Conservation (phyloP, 2,329 filamentous ascomycete species). For the Colletotrichum salicis region DNA sequence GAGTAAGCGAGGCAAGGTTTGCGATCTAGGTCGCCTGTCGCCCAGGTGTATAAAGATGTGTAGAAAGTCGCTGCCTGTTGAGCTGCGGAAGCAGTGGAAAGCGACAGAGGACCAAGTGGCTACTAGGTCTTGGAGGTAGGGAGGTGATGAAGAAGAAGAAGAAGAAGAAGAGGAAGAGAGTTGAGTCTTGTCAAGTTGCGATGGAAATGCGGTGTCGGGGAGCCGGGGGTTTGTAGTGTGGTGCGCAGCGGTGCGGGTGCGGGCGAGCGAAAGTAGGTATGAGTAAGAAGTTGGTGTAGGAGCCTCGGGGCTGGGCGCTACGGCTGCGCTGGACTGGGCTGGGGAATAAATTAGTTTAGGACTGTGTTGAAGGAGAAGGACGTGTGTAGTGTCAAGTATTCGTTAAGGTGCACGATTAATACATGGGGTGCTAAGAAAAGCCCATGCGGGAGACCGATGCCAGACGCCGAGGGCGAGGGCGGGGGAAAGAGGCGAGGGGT, state of each 20-base stretch:
- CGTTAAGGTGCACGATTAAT: conserved; percentile 1
- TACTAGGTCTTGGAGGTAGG: conserved; percentile 3
- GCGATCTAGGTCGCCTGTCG: conserved; percentile 1
- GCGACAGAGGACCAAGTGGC: conserved; percentile 3
- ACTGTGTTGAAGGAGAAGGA: conserved; percentile 17
- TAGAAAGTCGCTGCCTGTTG: conserved; percentile 10
- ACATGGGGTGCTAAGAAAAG: conserved; percentile 19
- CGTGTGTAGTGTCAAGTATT: conserved; percentile 6
- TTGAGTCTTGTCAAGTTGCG: conserved; percentile 23
- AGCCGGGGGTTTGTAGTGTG: conserved; percentile 19
- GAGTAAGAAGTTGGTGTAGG: conserved; percentile 11
- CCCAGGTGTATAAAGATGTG: background rate
- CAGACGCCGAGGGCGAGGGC: conserved; percentile 9
- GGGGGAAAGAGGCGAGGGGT: conserved; percentile 11
- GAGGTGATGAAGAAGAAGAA: background rate
- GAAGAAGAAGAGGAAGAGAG: background rate
- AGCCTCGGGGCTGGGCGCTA: conserved; percentile 26
- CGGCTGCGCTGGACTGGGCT: conserved; percentile 28
- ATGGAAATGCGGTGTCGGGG: conserved; percentile 32
- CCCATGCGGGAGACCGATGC: conserved; percentile 29
- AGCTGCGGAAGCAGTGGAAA: background rate
- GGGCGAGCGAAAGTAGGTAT: conserved; percentile 5
- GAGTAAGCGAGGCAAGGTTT: background rate
- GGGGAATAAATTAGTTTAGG: conserved; percentile 33
- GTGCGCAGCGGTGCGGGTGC: background rate